Conservation (phyloP, 306 rosid species). For the Gillenia trifoliata region DNA sequence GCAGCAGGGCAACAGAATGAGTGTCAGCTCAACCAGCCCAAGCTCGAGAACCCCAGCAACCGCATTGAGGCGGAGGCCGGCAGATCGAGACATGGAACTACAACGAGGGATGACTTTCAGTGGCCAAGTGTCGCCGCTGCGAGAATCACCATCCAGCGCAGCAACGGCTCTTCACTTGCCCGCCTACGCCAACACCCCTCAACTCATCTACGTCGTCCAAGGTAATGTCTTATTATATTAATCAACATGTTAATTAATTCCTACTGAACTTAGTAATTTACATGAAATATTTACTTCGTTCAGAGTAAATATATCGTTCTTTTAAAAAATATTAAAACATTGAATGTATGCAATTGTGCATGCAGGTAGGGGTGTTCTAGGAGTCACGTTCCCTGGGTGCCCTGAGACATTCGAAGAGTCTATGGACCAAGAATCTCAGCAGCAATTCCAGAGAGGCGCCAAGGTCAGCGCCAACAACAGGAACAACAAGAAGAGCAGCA, state of each 20-base stretch:
- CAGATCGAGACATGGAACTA: constrained; percentile 41
- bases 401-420: constrained; percentile 44
- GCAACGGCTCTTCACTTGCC: constrained; percentile 52
- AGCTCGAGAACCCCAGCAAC: constrained; percentile 38
- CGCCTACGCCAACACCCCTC: constrained; percentile 36
- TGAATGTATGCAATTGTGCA: neutral
- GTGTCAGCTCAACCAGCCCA: constrained; percentile 29
- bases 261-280: neutral
- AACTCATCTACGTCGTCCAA: constrained; percentile 29
- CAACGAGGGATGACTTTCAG: constrained; percentile 30
- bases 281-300: no score
- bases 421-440: neutral
- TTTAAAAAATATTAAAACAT: no score
- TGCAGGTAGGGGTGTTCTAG: constrained; percentile 29
- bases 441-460: neutral
- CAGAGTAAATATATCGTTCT: no score
- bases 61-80: constrained; percentile 39
- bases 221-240: constrained; percentile 9
- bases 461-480: constrained; percentile 14
- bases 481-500: neutral
- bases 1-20: neutral
- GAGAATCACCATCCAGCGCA: constrained; percentile 28
- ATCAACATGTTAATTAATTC: neutral
- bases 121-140: constrained; percentile 36
- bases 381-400: constrained; percentile 33